Percentiles rank a stretch among this genome's conserved stretches.
These are phyloP conservation scores for Sodiomyces alkalinus DNA, from an alignment of 2,329 filamentous ascomycete genomes.

Conservation along the genomic window DNA sequence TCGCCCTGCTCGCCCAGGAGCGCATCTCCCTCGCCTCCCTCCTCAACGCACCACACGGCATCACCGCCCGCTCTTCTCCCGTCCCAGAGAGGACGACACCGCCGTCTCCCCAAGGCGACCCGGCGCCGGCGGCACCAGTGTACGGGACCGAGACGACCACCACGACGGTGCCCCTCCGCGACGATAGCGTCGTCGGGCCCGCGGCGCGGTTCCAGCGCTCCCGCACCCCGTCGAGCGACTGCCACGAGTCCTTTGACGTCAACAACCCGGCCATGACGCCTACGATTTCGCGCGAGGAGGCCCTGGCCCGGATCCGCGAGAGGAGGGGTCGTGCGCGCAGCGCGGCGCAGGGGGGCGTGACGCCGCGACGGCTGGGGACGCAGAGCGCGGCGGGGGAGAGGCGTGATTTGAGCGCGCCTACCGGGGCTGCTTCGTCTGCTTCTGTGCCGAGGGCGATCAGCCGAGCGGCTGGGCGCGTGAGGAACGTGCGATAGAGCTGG, in stretches of 20 bases:
- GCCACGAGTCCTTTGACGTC: constrained; percentile 31
- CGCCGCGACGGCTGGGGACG: constrained; percentile 44
- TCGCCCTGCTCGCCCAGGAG: constrained; percentile 35
- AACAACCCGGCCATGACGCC: constrained; percentile 45
- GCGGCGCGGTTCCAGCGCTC: constrained; percentile 27
- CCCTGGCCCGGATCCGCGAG: constrained; percentile 60
- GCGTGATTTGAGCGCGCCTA: constrained; percentile 34
- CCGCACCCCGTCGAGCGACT: constrained; percentile 26
- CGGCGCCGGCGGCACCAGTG: constrained; percentile 19
- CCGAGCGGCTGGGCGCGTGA: constrained; percentile 8
- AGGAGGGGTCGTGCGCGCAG: constrained; percentile 56
- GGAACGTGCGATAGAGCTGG: background rate
- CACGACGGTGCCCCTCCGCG: constrained; percentile 34
- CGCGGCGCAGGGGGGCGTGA: constrained; percentile 46
- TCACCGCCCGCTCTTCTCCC: constrained; percentile 18
- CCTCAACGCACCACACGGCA: constrained; percentile 36
- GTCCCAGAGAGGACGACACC: too few species aligned
- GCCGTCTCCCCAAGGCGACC: too few species aligned
- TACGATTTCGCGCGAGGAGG: constrained; percentile 58
- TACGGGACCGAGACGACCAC: constrained; percentile 35
- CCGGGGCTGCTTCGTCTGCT: constrained; percentile 6
- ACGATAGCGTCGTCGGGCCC: constrained; percentile 19
- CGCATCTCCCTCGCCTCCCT: constrained; percentile 46
- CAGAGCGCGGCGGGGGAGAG: constrained; percentile 27
- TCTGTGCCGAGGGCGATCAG: constrained; percentile 5